Percentiles rank a stretch among this genome's conserved stretches.
Evolutionary conservation across 345 rosid species (phyloP).

Genomic region (Acer yangbiense): DNA sequence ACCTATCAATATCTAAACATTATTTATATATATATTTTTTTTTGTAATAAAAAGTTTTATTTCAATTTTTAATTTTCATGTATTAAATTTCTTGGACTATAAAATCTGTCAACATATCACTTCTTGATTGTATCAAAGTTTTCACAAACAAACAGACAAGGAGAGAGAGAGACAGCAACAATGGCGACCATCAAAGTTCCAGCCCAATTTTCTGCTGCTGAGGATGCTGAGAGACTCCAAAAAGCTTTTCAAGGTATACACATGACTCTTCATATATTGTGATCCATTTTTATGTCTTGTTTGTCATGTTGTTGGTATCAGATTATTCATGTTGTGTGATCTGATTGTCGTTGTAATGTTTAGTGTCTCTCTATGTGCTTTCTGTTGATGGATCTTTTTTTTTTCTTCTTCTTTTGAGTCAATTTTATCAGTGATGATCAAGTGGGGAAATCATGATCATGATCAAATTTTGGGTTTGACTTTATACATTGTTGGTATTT

Average conservation of each 20-base stretch:
- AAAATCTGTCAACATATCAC: not conserved
- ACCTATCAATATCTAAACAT: too few relatives aligned
- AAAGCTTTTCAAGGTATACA: conserved; percentile 75
- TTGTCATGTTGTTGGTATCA: not conserved
- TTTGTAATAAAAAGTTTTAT: too few relatives aligned
- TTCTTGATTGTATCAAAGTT: not conserved
- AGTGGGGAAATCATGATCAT: not conserved
- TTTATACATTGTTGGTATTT: not conserved
- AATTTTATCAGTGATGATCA: not conserved
- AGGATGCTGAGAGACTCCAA: conserved; percentile 86
- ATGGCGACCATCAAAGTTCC: conserved; percentile 85
- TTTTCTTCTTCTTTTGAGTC: not conserved
- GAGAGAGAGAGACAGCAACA: conserved; percentile 7
- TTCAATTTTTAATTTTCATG: too few relatives aligned
- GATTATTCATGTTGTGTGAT: not conserved
- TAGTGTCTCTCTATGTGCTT: not conserved
- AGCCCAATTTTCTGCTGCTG: conserved; percentile 55
- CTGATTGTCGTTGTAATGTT: not conserved
- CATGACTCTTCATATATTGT: not conserved
- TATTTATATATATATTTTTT: too few relatives aligned
- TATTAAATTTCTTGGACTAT: not conserved
- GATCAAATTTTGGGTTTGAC: not conserved
- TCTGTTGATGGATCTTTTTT: not conserved
- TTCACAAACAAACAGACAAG: conserved; percentile 12
- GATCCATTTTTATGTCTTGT: not conserved